Percentiles rank a stretch among this genome's conserved stretches.
These are phyloP conservation scores for Planoprotostelium fungivorum DNA, from an alignment of 78 protist species.

Conservation along the genomic window DNA sequence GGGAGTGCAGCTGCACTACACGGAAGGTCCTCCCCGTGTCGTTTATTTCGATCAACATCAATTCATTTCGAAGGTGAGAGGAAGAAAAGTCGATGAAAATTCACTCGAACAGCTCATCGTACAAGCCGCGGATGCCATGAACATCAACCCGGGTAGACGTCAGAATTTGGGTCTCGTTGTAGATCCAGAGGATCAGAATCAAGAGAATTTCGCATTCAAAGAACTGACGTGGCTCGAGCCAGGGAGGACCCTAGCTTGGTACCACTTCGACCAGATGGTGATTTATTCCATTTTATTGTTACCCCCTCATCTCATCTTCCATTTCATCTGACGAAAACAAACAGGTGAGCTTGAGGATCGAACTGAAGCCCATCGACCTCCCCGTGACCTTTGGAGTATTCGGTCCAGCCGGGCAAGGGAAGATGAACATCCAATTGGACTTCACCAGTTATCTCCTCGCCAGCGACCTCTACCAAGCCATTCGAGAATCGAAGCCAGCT, in stretches of 20 bases:
- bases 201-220: too few relatives aligned
- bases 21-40: neutral
- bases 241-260: neutral
- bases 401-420: neutral
- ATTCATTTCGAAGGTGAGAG: neutral
- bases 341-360: neutral
- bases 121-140: neutral
- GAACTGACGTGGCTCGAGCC: neutral
- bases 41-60: neutral
- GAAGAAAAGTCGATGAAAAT: neutral
- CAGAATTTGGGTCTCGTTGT: neutral
- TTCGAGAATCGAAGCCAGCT: neutral
- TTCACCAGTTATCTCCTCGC: neutral
- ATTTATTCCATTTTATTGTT: too few relatives aligned
- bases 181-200: neutral
- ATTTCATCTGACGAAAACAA: too few relatives aligned
- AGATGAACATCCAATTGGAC: neutral
- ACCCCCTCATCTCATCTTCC: too few relatives aligned
- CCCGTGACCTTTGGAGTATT: neutral
- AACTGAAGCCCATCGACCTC: neutral
- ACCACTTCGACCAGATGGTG: neutral
- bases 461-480: neutral
- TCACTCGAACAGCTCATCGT: neutral
- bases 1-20: neutral
- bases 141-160: neutral